Evolutionary conservation across 2,329 filamentous ascomycete genomes (phyloP), one percentile per base, ranked within the genome.

Genomic region (Fusarium sarcochroum): DNA sequence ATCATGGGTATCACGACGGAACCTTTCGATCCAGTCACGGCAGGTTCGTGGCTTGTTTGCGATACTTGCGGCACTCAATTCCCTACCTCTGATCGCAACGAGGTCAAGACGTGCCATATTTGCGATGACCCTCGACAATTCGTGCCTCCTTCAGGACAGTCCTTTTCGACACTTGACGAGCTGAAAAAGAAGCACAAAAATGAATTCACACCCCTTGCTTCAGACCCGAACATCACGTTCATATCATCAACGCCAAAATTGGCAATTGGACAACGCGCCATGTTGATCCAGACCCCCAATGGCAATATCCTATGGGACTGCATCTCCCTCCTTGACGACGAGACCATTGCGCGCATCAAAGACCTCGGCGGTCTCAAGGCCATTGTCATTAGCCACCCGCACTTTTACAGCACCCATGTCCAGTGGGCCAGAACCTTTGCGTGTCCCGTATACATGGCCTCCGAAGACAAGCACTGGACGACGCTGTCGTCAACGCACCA

Each of bases 281-380:
- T 94, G 46, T 81, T 97, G 3, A 80, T 95, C 14, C 82, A 85
- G 49, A 93, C 91, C 0, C 82, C 86, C 0, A 60, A 78, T 0
- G 92, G 92, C 0, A 94, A 94, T 75, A 78, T 96, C 2, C 85
- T 96, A 3, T 97, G 93, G 93, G 93, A 96, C 78, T 89, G 91
- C 65, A 82, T 96, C 58, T 86, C 91, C 1, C 87, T 89, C 67
- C 80, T 96, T 5, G 91, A 94, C 75, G 79, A 85, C 2, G 84
- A 84, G 5, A 94, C 92, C 0, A 78, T 92, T 1, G 75, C 79
- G 1, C 76, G 78, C 57, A 87, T 95, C 71, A 82, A 85, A 7
- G 76, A 74, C 0, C 81, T 89, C 8, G 92, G 92, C 42, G 91
- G 91, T 0, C 74, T 97, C 14, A 81, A 82, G 34, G 92, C 90